Evolutionary conservation across 2,329 filamentous ascomycete genomes (phyloP), one percentile per base, ranked within the genome.

Genomic region (Fusarium sp.): DNA sequence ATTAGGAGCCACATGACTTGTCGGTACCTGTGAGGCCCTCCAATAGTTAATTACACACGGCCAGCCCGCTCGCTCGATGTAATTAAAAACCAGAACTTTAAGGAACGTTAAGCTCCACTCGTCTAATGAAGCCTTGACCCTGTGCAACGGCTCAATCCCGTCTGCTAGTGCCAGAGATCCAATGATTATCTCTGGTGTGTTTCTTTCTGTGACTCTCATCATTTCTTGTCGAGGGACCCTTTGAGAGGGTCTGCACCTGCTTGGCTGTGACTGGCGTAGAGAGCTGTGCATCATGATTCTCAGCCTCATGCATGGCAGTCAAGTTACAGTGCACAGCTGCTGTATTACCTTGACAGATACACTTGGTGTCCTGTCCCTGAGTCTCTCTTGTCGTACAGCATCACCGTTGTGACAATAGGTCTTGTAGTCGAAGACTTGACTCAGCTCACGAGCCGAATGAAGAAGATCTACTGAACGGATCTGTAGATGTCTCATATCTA

Each of bases 61-160:
- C 63, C 61, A 61, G 56, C 72, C 72, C 62, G 49, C 65, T 55
- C 58, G 57, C 68, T 62, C 57, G 48, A 69, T 45, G 70, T 70
- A 75, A 76, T 75, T 75, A 75, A 74, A 76, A 72, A 67, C 66
- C 65, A 76, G 71, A 74, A 66, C 64, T 62, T 62, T 64, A 67
- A 73, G 72, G 69, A 67, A 71, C 56, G 46, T 60, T 49, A 47
- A 61, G 63, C 55, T 69, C 69, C 72, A 71, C 74, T 75, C 67
- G 57, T 70, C 69, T 58, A 48, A 53, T 61, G 53, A 64, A 57
- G 63, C 59, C 67, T 58, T 69, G 67, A 54, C 69, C 61, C 69
- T 69, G 57, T 56, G 46, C 65, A 60, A 65, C 59, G 62, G 60
- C 61, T 74, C 54, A 67, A 64, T 73, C 61, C 68, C 70, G 57